These are phyloP conservation scores for Dendryphion nanum DNA, from an alignment of 2,329 filamentous ascomycete species.

Conservation along the genomic window DNA sequence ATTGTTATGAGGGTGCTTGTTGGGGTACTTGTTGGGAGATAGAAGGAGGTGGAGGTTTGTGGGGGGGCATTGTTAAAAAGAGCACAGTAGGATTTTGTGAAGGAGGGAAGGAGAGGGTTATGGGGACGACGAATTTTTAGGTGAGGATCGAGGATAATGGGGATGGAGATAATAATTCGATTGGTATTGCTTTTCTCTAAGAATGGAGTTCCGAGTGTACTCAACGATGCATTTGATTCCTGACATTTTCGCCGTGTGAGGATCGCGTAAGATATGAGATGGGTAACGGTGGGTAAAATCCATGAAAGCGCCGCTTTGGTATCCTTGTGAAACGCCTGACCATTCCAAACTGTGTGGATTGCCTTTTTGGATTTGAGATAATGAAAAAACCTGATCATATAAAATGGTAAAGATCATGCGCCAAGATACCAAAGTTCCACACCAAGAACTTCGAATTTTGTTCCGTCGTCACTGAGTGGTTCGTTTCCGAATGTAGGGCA, in stretches of 20 bases:
- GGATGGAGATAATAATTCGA: neutral
- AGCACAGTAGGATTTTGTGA: constrained; percentile 9
- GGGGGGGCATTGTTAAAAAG: constrained; percentile 10
- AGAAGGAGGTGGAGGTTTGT: constrained; percentile 15
- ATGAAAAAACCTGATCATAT: neutral
- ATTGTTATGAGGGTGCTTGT: constrained; percentile 26
- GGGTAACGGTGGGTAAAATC: neutral
- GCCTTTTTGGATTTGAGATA: neutral
- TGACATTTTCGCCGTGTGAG: neutral
- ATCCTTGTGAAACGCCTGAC: too few species aligned
- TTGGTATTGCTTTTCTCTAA: neutral
- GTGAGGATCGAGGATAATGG: constrained; percentile 13
- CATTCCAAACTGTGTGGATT: too few species aligned
- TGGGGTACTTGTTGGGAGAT: constrained; percentile 15
- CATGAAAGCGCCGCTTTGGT: neutral
- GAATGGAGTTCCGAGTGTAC: neutral
- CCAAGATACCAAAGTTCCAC: constrained; percentile 95
- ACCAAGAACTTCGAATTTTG: constrained; percentile 86
- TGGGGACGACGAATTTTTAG: constrained; percentile 24
- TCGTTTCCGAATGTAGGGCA: constrained; percentile 96
- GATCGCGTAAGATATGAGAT: too few species aligned
- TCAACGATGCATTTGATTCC: neutral
- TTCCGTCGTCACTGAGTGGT: constrained; percentile 85
- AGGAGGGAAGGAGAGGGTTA: constrained; percentile 18
- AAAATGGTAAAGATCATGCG: constrained; percentile 7